Evolutionary conservation across 2,329 filamentous ascomycete species (phyloP), one percentile per base, ranked within the genome.

Genomic region (Nothophaeocryptopus gaeumannii): DNA sequence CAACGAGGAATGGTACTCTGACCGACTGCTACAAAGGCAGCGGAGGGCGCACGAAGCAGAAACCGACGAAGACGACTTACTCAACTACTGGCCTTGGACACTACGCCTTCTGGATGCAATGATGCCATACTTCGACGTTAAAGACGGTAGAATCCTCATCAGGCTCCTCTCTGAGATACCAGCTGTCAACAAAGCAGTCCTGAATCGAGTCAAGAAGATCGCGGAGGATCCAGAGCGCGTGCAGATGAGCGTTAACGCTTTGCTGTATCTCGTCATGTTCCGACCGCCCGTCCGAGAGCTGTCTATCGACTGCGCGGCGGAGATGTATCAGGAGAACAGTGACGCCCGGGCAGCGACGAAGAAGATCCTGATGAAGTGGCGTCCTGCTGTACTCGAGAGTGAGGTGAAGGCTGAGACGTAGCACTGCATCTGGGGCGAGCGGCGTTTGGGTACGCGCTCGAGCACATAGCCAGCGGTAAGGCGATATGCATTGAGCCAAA

Each of bases 1-100:
- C 12, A 95, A 86, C 61, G 93, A 99, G 69, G 93, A 99, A 71
- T 99, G 93, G 92, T 97, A 96, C 70, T 95, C 91, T 62, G 92
- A 97, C 67, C 83, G 77, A 37, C 70, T 89, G 30, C 74, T 78
- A 45, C 66, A 72, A 38, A 72, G 78, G 45, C 51, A 54, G 41
- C 51, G 36, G 32, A 45, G 52, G 39, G 51, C 53, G 11, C 50
- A 53, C 5, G 57, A 47, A 3, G 33, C 50, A 12, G 45, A 45
- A 8, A 37, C 50, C 10, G 48, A 51, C 5, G 45, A 52, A 5
- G 56, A 55, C 26, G 49, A 58, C 26, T 43, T 62, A n/a, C 56
- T 61, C 3, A 59, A 60, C 31, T 67, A 67, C 55, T 58, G 54
- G 50, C 47, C 47, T 26, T 61, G 57, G 53, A 60, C 57, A 8